phyloP scores from a whole-genome alignment of 441 rosid genomes.

The Gossypium lobatum region DNA sequence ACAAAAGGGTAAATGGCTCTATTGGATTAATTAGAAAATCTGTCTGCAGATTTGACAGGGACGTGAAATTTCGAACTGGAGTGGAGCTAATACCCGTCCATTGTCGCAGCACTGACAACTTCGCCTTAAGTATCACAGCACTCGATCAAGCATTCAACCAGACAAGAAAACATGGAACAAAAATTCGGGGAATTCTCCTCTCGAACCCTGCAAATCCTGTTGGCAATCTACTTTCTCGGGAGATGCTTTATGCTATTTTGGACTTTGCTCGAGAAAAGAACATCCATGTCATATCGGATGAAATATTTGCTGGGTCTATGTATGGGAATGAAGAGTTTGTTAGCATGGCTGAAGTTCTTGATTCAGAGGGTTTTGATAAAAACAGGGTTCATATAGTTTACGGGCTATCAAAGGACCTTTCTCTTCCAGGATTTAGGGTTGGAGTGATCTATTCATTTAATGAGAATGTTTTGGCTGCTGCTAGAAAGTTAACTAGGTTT shows the following conservation, averaged over 20 bases:
- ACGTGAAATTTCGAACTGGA: conserved; percentile 68
- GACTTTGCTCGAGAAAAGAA: conserved; percentile 74
- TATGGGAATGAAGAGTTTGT: conserved; percentile 66
- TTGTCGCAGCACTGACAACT: conserved; percentile 79
- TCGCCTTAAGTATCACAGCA: conserved; percentile 54
- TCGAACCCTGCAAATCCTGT: conserved; percentile 87
- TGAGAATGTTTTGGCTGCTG: conserved; percentile 49
- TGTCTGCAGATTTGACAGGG: conserved; percentile 74
- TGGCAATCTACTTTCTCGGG: conserved; percentile 64
- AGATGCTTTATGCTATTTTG: conserved; percentile 47
- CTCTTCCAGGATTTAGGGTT: conserved; percentile 79
- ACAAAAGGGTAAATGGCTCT: neutral
- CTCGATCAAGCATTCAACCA: conserved; percentile 79
- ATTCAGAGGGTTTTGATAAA: conserved; percentile 57
- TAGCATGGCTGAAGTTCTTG: conserved; percentile 72
- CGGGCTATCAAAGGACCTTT: conserved; percentile 84
- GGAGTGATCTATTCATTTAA: conserved; percentile 73
- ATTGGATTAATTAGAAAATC: conserved; percentile 8
- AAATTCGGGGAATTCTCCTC: conserved; percentile 65
- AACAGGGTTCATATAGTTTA: conserved; percentile 75
- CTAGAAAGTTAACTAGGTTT: conserved; percentile 55
- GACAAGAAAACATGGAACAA: conserved; percentile 68
- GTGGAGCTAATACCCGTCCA: conserved; percentile 81
- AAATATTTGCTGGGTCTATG: conserved; percentile 74
- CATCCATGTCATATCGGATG: conserved; percentile 79